A percentile compares a stretch with the other conserved stretches of the same genome.
Conservation (phyloP, 1,139 yeast species). For the Meyerozyma guilliermondii region DNA sequence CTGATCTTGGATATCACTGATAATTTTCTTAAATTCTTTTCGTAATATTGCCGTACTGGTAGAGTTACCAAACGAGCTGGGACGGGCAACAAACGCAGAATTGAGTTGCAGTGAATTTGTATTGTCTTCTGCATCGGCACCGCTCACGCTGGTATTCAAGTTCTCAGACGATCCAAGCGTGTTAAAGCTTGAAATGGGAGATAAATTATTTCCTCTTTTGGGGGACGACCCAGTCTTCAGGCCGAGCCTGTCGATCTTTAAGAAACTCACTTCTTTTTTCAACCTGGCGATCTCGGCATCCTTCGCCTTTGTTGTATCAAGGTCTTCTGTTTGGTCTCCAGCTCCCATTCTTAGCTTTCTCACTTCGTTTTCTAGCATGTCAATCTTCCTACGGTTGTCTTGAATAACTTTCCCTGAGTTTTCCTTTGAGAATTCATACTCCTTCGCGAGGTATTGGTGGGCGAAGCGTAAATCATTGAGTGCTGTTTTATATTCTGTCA, state of each 20-base stretch:
- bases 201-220: constrained; percentile 2
- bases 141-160: background rate
- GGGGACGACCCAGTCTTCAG: constrained; percentile 5
- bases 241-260: constrained; percentile 48
- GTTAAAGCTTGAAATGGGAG: constrained; percentile 6
- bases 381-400: constrained; percentile 43
- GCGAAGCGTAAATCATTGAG: constrained; percentile 58
- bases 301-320: constrained; percentile 28
- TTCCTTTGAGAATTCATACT: constrained; percentile 53
- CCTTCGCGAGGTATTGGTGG: constrained; percentile 56
- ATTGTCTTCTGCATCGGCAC: background rate
- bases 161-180: constrained; percentile 7
- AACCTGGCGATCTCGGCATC: constrained; percentile 43
- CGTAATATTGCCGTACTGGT: constrained; percentile 47
- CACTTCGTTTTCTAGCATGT: constrained; percentile 41
- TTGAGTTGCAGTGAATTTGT: background rate
- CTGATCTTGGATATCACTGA: constrained; percentile 56
- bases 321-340: background rate
- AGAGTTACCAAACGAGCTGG: constrained; percentile 21
- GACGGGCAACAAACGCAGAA: constrained; percentile 12
- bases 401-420: constrained; percentile 44
- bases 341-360: constrained; percentile 15
- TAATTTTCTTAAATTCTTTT: constrained; percentile 66
- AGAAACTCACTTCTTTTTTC: constrained; percentile 42
- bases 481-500: constrained; percentile 49